These are phyloP conservation scores for Scheffersomyces insectosa DNA, from an alignment of 1,139 yeast species.

Conservation along the genomic window DNA sequence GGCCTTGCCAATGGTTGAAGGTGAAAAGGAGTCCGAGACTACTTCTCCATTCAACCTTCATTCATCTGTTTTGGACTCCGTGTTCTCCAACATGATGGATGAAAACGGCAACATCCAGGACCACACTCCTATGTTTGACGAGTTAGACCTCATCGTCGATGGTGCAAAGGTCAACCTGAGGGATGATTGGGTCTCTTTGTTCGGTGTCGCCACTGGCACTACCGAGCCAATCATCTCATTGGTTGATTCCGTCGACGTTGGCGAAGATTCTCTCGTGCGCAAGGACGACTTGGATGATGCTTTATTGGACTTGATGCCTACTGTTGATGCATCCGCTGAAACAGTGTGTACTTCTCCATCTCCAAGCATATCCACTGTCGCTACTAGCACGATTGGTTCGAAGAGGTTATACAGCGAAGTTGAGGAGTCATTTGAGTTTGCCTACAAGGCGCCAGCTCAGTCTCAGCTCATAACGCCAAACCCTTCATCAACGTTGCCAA, in stretches of 20 bases:
- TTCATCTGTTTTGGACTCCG: slow-evolving; percentile 61
- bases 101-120: slow-evolving; percentile 38
- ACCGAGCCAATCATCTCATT: slow-evolving; percentile 2
- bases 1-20: slow-evolving; percentile 15
- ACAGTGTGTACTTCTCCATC: background rate
- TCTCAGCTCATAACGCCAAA: slow-evolving; percentile 35
- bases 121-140: slow-evolving; percentile 68
- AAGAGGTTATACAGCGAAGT: slow-evolving; percentile 33
- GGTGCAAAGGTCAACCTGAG: slow-evolving; percentile 48
- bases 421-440: slow-evolving; percentile 28
- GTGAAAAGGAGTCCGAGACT: slow-evolving; percentile 7
- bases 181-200: slow-evolving; percentile 66
- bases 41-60: slow-evolving; percentile 54
- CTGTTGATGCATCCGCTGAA: slow-evolving; percentile 1
- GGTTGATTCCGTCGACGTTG: slow-evolving; percentile 8
- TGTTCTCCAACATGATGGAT: slow-evolving; percentile 53
- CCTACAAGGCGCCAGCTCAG: slow-evolving; percentile 11
- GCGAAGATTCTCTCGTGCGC: slow-evolving; percentile 12
- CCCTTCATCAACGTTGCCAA: slow-evolving; percentile 34
- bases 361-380: background rate
- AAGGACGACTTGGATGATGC: slow-evolving; percentile 24
- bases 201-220: slow-evolving; percentile 28
- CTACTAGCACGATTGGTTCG: slow-evolving; percentile 1
- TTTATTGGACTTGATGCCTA: slow-evolving; percentile 5
- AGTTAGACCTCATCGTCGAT: slow-evolving; percentile 47